Conservation (phyloP, 1,139 yeast species). For the Arxiozyma bovina region DNA sequence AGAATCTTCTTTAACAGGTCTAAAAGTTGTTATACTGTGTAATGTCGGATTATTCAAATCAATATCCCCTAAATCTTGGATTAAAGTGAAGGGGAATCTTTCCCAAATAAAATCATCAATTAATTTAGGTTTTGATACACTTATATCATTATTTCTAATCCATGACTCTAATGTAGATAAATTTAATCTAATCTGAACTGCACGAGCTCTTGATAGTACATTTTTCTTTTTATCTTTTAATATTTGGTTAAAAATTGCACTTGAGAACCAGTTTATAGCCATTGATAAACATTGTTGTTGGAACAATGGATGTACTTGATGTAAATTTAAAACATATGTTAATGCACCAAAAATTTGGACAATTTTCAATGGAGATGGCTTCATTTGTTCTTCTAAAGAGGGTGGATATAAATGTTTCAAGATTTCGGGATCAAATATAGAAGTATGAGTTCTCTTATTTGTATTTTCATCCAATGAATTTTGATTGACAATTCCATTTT, state of each 20-base stretch:
- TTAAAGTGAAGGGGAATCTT: slow-evolving; percentile 38
- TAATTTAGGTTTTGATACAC: slow-evolving; percentile 39
- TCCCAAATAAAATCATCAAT: slow-evolving; percentile 33
- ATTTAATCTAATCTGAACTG: slow-evolving; percentile 82
- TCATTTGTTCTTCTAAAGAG: slow-evolving; percentile 51
- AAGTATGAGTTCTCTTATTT: not conserved
- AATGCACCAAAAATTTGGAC: slow-evolving; percentile 85
- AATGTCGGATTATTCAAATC: slow-evolving; percentile 18
- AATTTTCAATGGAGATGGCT: slow-evolving; percentile 80
- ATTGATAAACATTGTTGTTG: slow-evolving; percentile 70
- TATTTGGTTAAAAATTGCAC: slow-evolving; percentile 64
- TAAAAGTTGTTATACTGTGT: slow-evolving; percentile 24
- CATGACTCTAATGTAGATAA: slow-evolving; percentile 85
- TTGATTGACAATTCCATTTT: not conserved
- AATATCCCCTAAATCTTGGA: slow-evolving; percentile 28
- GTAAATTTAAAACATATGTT: slow-evolving; percentile 74
- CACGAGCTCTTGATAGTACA: slow-evolving; percentile 71
- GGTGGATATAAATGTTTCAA: slow-evolving; percentile 67
- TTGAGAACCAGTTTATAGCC: slow-evolving; percentile 70
- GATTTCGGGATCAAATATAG: slow-evolving; percentile 48
- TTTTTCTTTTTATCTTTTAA: slow-evolving; percentile 48
- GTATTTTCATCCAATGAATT: slow-evolving; percentile 12
- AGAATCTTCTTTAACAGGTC: slow-evolving; percentile 24
- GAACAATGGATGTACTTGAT: slow-evolving; percentile 67
- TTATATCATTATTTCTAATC: slow-evolving; percentile 65